Base-by-base conservation (phyloP, 306 rosid species). In the Hippophae tibetana region DNA sequence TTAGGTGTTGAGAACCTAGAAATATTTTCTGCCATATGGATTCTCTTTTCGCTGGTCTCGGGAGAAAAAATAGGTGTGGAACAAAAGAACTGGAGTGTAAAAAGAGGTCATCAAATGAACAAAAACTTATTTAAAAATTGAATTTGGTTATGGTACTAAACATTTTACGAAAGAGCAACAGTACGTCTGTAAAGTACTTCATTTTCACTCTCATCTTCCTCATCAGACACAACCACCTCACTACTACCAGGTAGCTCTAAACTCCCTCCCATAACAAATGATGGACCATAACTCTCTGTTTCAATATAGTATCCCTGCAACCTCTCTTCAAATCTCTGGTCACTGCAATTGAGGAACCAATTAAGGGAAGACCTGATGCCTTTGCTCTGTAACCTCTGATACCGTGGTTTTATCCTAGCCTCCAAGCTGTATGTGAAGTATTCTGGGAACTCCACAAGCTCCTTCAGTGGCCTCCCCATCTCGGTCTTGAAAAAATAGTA, bases 361-460 rank as follows among this genome's bases (percentile, higher is more conserved):
- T 86, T 84, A 68, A 92, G 68, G 0, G 95, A 88, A 69, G 77
- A 78, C 52, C 85, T 68, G 69, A 92, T 78, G 58, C 93, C 96
- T 70, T 82, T 85, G 78, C 79, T 80, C 72, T 80, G 79, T 52
- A 92, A 64, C 78, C 78, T 69, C 69, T 74, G 74, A 76, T 78
- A 92, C 78, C 99, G 69, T 7, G 95, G 90, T 72, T 92, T 92
- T 62, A 92, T 82, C 79, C 99, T 80, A 11, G 93, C 85, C 52
- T 92, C 99, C 82, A 88, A 76, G 76, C 99, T 88, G 69, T 92
- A 88, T 5, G 96, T 88, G 52, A 92, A 88, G 78, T 85, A 92
- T 68, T 88, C 96, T 0, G 99, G 95, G 56, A 88, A 92, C 8
- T 84, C 86, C 68, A 82, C 85, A 25, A 92, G 94, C 82, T 92